Conservation (phyloP, 768 basidiomycete species). For the Mycena indigotica region DNA sequence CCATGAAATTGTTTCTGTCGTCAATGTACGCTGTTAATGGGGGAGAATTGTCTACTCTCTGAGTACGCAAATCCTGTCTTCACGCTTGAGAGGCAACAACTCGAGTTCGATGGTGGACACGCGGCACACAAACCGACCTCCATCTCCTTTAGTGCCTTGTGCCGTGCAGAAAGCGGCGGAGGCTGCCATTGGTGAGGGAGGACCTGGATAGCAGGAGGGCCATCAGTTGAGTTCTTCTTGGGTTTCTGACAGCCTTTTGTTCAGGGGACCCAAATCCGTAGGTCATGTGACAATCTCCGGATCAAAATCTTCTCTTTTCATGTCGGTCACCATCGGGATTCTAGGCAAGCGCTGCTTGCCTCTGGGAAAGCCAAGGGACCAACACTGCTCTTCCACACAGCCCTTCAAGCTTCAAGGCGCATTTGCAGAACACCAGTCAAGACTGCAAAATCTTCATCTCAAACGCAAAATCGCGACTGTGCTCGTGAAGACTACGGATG, state of each 20-base stretch:
- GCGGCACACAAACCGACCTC: conserved; percentile 33
- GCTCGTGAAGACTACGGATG: conserved; percentile 74
- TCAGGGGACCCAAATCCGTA: too few species aligned
- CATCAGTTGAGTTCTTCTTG: not conserved
- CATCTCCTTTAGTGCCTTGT: conserved; percentile 39
- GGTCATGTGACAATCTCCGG: too few species aligned
- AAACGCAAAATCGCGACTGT: conserved; percentile 47
- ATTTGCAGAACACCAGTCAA: conserved; percentile 82
- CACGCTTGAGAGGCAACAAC: conserved; percentile 35
- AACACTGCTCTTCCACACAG: conserved; percentile 44
- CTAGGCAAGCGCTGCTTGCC: conserved; percentile 42
- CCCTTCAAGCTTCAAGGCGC: conserved; percentile 95
- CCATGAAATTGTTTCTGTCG: too few species aligned
- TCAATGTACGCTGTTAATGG: too few species aligned
- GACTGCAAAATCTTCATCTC: conserved; percentile 59
- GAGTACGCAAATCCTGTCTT: conserved; percentile 39
- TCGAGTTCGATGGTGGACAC: conserved; percentile 36
- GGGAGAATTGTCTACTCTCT: too few species aligned
- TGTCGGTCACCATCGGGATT: conserved; percentile 46
- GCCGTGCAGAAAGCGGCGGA: conserved; percentile 38
- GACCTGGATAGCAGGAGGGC: conserved; percentile 3
- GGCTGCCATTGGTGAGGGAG: conserved; percentile 36
- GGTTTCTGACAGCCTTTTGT: not conserved
- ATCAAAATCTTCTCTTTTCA: too few species aligned
- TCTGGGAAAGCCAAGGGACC: not conserved